Percentiles rank a stretch among this genome's conserved stretches.
phyloP scores from a whole-genome alignment of 148 eudicot genomes.

The Persicaria maculosa region DNA sequence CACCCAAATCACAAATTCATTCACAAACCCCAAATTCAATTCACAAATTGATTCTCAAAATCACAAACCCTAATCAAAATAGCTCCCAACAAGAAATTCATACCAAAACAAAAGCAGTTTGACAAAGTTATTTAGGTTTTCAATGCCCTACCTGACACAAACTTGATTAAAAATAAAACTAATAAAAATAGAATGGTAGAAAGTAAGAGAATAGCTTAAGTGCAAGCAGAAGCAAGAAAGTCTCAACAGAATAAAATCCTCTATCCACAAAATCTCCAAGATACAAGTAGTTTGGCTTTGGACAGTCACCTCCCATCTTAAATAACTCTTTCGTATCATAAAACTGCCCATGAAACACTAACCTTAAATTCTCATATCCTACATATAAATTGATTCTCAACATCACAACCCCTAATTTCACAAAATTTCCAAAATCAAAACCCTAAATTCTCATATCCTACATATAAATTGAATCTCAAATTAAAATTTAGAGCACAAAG shows the following conservation, averaged over 20 bases:
- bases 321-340: conserved; percentile 96
- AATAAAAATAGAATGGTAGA: neutral
- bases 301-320: conserved; percentile 94
- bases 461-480: too few species aligned
- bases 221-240: conserved; percentile 86
- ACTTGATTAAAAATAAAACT: neutral
- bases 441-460: too few species aligned
- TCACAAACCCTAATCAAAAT: too few species aligned
- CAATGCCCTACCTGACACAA: neutral
- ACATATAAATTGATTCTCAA: too few species aligned
- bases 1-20: too few species aligned
- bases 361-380: too few species aligned
- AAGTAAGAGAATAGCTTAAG: conserved; percentile 49
- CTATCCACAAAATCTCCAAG: conserved; percentile 96
- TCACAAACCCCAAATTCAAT: too few species aligned
- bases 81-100: neutral
- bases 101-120: neutral
- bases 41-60: too few species aligned
- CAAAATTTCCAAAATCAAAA: too few species aligned
- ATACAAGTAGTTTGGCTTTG: conserved; percentile 87
- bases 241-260: conserved; percentile 91
- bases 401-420: too few species aligned
- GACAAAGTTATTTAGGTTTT: neutral
- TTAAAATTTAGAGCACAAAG: too few species aligned
- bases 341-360: conserved; percentile 96